phyloP scores from a whole-genome alignment of 2,329 filamentous ascomycete genomes.

The Talaromyces sp. region DNA sequence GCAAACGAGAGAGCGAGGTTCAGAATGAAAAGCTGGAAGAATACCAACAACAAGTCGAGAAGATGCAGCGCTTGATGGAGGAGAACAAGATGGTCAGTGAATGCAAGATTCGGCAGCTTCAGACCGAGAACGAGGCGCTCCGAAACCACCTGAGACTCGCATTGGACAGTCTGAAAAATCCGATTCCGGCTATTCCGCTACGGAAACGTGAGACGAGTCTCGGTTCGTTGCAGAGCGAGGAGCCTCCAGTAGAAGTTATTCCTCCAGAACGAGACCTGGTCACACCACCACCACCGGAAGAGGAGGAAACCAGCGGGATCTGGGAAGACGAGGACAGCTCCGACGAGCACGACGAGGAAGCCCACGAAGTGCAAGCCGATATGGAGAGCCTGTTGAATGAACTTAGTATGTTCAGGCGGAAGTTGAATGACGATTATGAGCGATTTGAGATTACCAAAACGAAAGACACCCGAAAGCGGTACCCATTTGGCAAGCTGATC shows the following conservation, averaged over 20 bases:
- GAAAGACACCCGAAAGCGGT: conserved; percentile 26
- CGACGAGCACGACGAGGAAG: conserved; percentile 43
- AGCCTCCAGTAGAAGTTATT: conserved; percentile 52
- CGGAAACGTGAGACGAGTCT: conserved; percentile 35
- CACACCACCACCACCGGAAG: conserved; percentile 25
- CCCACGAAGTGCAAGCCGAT: conserved; percentile 69
- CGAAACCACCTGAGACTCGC: conserved; percentile 84
- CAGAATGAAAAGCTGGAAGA: conserved; percentile 85
- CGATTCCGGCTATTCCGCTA: conserved; percentile 60
- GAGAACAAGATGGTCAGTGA: conserved; percentile 86
- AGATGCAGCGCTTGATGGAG: conserved; percentile 95
- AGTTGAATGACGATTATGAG: conserved; percentile 71
- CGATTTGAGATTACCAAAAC: conserved; percentile 33
- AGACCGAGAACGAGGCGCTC: conserved; percentile 85
- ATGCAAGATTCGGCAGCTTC: conserved; percentile 85
- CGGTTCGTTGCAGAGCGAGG: conserved; percentile 25
- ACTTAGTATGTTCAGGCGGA: conserved; percentile 73
- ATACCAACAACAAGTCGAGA: conserved; percentile 84
- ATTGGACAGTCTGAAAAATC: conserved; percentile 81
- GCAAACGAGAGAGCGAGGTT: conserved; percentile 68
- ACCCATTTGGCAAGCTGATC: conserved; percentile 30
- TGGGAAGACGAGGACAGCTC: conserved; percentile 45
- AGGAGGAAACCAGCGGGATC: conserved; percentile 35
- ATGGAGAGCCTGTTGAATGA: conserved; percentile 82
- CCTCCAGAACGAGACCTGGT: conserved; percentile 41